A percentile compares a stretch with the other conserved stretches of the same genome.
Evolutionary conservation across 768 basidiomycete genomes (phyloP).

Genomic region (Mycena metata): DNA sequence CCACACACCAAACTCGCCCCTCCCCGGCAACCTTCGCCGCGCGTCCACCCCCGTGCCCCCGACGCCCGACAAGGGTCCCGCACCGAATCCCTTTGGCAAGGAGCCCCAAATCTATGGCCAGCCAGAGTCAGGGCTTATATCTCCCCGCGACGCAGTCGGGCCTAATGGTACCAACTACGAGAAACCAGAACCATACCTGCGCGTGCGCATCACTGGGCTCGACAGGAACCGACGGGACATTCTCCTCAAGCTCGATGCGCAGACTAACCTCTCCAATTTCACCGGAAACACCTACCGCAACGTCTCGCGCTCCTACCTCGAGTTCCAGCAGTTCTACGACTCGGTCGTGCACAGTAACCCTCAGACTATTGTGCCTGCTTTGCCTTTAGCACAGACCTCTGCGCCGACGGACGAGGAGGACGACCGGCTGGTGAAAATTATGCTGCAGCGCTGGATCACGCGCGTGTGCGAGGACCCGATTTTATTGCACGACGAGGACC

Average conservation of each 20-base stretch:
- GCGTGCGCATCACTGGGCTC: conserved; percentile 90
- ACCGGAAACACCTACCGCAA: conserved; percentile 91
- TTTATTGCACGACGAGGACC: conserved; percentile 89
- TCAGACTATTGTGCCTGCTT: conserved; percentile 95
- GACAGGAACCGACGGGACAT: conserved; percentile 97
- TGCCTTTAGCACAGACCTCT: conserved; percentile 96
- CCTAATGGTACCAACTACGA: conserved; percentile 82
- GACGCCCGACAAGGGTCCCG: conserved; percentile 65
- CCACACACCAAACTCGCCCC: conserved; percentile 76
- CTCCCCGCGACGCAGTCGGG: conserved; percentile 73
- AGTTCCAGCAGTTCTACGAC: conserved; percentile 96
- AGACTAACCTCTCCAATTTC: conserved; percentile 97
- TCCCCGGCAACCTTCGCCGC: conserved; percentile 74
- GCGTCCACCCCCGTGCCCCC: conserved; percentile 67
- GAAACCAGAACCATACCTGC: conserved; percentile 85
- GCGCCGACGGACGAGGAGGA: conserved; percentile 99
- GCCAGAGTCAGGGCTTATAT: conserved; percentile 86
- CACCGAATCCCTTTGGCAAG: conserved; percentile 76
- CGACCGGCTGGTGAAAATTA: conserved; percentile 93
- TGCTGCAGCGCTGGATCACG: conserved; percentile 95
- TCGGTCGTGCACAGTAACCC: conserved; percentile 91
- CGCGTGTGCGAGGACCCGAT: conserved; percentile 94
- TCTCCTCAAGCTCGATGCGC: conserved; percentile 91
- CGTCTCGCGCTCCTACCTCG: conserved; percentile 93
- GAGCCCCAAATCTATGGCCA: conserved; percentile 91